phyloP scores from a whole-genome alignment of 2,329 filamentous ascomycete species.

The Penicillium sp. region DNA sequence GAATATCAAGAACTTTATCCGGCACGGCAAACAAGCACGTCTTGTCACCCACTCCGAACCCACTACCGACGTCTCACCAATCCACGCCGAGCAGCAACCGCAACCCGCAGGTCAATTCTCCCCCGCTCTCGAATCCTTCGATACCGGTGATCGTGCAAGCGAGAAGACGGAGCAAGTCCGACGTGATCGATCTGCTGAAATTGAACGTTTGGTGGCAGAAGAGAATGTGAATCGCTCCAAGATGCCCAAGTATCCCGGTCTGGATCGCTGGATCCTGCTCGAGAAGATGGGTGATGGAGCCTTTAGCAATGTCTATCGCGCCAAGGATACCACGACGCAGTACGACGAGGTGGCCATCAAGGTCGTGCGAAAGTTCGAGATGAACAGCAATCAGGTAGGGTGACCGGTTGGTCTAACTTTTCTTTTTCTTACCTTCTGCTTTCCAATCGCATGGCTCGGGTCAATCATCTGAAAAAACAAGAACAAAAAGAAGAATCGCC shows the following conservation, averaged over 20 bases:
- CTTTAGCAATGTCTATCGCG: conserved; percentile 97
- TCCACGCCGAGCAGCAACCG: conserved; percentile 60
- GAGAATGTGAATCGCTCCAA: conserved; percentile 82
- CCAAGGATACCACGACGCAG: conserved; percentile 66
- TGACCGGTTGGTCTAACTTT: conserved; percentile 21
- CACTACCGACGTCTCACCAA: conserved; percentile 58
- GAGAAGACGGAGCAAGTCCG: conserved; percentile 59
- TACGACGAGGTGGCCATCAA: conserved; percentile 89
- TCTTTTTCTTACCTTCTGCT: conserved; percentile 28
- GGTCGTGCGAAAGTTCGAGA: conserved; percentile 97
- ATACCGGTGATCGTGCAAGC: conserved; percentile 55
- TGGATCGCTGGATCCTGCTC: conserved; percentile 77
- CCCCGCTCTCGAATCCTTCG: conserved; percentile 57
- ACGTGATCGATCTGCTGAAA: conserved; percentile 53
- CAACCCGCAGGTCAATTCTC: conserved; percentile 44
- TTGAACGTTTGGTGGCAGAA: conserved; percentile 83
- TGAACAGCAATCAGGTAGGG: conserved; percentile 97
- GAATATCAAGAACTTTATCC: conserved; percentile 96
- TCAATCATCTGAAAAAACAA: conserved; percentile 8
- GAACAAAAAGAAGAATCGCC: conserved; percentile 27
- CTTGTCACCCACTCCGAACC: conserved; percentile 58
- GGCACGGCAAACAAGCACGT: conserved; percentile 93
- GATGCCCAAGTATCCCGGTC: conserved; percentile 76
- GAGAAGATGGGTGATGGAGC: conserved; percentile 99
- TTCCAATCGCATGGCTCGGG: conserved; percentile 22